Evolutionary conservation across 345 rosid species (phyloP).

Genomic region (Populus ilicifolia): DNA sequence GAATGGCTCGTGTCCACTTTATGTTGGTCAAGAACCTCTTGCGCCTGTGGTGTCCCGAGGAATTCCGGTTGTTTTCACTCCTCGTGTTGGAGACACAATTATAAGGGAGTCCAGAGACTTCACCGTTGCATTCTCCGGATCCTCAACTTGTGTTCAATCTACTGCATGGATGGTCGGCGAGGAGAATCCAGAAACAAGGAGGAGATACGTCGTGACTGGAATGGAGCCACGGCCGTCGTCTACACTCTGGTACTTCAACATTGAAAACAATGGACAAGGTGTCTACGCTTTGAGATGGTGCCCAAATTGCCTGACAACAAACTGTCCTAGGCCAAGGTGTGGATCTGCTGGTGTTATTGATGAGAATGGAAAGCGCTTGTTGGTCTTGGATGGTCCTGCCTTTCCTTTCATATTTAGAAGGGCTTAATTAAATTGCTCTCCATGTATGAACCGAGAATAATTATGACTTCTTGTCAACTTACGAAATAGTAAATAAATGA

Average conservation of each 20-base stretch:
- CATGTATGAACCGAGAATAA: too few relatives aligned
- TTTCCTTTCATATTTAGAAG: constrained; percentile 15
- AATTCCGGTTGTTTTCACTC: neutral
- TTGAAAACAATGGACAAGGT: neutral
- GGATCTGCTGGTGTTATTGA: constrained; percentile 6
- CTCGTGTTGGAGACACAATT: neutral
- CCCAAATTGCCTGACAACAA: neutral
- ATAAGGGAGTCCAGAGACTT: constrained; percentile 11
- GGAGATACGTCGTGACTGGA: constrained; percentile 18
- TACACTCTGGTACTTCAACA: constrained; percentile 2
- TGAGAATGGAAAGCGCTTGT: neutral
- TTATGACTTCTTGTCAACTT: too few relatives aligned
- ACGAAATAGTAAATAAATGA: too few relatives aligned
- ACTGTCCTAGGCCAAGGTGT: constrained; percentile 14
- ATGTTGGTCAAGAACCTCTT: constrained; percentile 12
- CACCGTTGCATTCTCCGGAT: neutral
- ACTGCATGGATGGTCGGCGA: constrained; percentile 13
- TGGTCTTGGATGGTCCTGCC: constrained; percentile 15
- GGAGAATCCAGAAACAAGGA: neutral
- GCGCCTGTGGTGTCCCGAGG: neutral
- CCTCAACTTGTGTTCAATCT: neutral
- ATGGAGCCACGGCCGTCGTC: neutral
- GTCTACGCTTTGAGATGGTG: constrained; percentile 11
- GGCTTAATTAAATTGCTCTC: neutral
- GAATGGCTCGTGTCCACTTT: constrained; percentile 1